Evolutionary conservation across 805 yeast genomes (phyloP).

Genomic region (Nakazawaea ernobii): DNA sequence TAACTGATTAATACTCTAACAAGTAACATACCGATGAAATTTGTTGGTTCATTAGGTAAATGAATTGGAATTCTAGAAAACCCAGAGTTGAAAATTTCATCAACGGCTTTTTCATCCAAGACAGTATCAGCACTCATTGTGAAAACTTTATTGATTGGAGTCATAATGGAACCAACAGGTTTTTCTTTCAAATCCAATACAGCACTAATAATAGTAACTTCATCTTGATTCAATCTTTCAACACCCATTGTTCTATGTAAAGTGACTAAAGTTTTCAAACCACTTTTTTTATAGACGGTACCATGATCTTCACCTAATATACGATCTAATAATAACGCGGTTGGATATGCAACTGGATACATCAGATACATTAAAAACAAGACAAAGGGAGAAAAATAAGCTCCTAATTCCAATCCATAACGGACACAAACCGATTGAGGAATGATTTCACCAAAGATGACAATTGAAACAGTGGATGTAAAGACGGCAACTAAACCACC

Average conservation of each 20-base stretch:
- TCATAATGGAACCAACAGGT: slow-evolving; percentile 82
- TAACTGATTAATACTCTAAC: slow-evolving; percentile 90
- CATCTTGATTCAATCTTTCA: slow-evolving; percentile 88
- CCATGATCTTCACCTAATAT: slow-evolving; percentile 95
- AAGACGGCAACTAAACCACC: slow-evolving; percentile 98
- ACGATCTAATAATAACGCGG: slow-evolving; percentile 72
- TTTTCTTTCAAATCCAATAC: slow-evolving; percentile 93
- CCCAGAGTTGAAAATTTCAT: slow-evolving; percentile 88
- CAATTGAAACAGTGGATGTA: slow-evolving; percentile 87
- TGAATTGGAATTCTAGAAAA: slow-evolving; percentile 94
- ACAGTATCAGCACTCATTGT: slow-evolving; percentile 81
- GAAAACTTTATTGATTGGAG: slow-evolving; percentile 86
- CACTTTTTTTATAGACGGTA: slow-evolving; percentile 86
- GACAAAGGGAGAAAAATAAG: slow-evolving; percentile 87
- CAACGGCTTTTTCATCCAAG: slow-evolving; percentile 79
- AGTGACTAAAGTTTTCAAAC: slow-evolving; percentile 89
- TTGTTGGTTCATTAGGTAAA: slow-evolving; percentile 80
- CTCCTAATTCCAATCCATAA: slow-evolving; percentile 87
- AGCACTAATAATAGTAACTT: slow-evolving; percentile 91
- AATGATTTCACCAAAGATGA: slow-evolving; percentile 91
- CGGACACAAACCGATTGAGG: slow-evolving; percentile 93
- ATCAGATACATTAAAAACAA: slow-evolving; percentile 75
- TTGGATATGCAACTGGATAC: slow-evolving; percentile 92
- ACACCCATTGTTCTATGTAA: slow-evolving; percentile 93
- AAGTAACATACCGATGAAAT: slow-evolving; percentile 91